Evolutionary conservation across 2,329 filamentous ascomycete genomes (phyloP), one percentile per base, ranked within the genome.

Genomic region (Myriosclerotinia scirpicola): DNA sequence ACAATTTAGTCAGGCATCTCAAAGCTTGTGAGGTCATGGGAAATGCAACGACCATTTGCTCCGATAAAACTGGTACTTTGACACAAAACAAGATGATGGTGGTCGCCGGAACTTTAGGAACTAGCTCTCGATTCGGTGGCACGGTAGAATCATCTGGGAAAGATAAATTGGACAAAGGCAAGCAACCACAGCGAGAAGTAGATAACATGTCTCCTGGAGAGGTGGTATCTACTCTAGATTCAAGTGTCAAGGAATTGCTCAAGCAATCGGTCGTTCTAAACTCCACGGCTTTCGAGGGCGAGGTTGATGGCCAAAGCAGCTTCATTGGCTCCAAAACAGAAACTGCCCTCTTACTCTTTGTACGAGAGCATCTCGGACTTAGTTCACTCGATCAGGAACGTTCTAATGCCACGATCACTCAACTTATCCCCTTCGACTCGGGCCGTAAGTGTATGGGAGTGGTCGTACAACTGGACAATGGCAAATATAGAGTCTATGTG

Each of bases 251-350:
- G 40, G 59, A 55, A 17, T 74, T 89, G 14, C 78, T 90, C 67
- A 81, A 84, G 56, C 83, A 90, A 65, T 90, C 87, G 4, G 87
- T 90, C 68, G 82, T 84, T 14, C 79, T 90, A 71, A 91, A 90
- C 74, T 90, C 88, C 0, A 89, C 88, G 0, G 87, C 88, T 0
- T 91, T 91, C 70, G 87, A 90, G 73, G 83, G 84, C 7, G 85
- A 88, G 54, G 82, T 85, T 54, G 82, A 87, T 53, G 87, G 87
- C 42, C 80, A 82, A 67, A 71, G 78, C 22, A 80, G 83, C 0
- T 93, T 91, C 71, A 83, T 92, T 69, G 90, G 90, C 40, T 92
- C 90, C 6, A 92, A 92, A 78, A 93, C 90, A 0, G 90, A 93
- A 75, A 91, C 89, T 5, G 90, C 90, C 30, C 80, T 93, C 15